Evolutionary conservation across 768 basidiomycete genomes (phyloP), one percentile per base, ranked within the genome.

Genomic region (Termitomyces sp.): DNA sequence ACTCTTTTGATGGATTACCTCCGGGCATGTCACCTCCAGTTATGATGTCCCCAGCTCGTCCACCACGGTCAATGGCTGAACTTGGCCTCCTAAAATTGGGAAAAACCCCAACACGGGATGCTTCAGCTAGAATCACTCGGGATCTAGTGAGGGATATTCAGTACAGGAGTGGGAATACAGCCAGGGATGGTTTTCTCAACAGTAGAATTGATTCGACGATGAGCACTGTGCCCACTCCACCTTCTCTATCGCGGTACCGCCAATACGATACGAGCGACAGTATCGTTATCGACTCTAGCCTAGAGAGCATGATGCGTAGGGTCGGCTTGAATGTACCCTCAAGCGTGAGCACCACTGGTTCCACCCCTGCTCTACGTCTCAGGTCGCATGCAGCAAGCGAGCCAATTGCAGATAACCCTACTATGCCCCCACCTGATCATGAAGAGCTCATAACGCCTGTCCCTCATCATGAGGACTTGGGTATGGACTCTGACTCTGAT

Each of bases 21-120:
- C 67, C 77, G 13, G 81, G 81, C 18, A 82, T 82, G 80, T 81
- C 78, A 9, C 80, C 81, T n/a, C 79, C 78, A 18, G 75, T 76
- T 5, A 73, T 77, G 64, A 84, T 79, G 77, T 85, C 75, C 40
- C 85, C 75, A 44, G 84, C 76, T 12, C 77, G 73, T 52, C 82
- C 78, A 13, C 75, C 77, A 10, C 70, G 75, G 39, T 77, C 79
- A 0, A 73, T 75, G 7, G 73, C 77, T 33, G 78, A 80, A 59
- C 72, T 78, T n/a, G 74, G 73, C 36, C 71, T 76, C 23, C 53
- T 77, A 49, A 69, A 69, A 53, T 66, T 78, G 35, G 79, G 82
- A 1, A 79, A 82, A 44, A 91, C 91, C 3, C 92, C 92, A 0
- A 78, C 76, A 29, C 86, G 81, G 63, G 83, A 85, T 56, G 91